Evolutionary conservation across 495 filamentous ascomycete genomes (phyloP).

Genomic region (Penicillium argentinense): DNA sequence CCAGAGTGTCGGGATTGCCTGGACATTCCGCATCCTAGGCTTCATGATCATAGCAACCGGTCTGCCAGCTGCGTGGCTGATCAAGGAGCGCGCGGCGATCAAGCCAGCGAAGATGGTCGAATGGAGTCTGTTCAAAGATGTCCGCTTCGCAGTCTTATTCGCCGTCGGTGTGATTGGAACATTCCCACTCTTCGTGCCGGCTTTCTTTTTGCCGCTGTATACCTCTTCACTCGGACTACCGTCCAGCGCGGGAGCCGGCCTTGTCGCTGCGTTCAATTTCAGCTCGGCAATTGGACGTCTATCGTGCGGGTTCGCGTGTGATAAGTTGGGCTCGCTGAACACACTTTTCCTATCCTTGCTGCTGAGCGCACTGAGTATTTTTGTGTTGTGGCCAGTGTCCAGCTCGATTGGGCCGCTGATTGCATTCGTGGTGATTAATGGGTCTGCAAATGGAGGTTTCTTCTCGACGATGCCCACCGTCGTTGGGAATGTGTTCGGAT

Average conservation of each 20-base stretch:
- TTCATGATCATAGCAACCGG: constrained; percentile 48
- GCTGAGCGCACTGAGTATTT: constrained; percentile 53
- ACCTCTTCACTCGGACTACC: constrained; percentile 45
- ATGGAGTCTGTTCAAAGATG: constrained; percentile 50
- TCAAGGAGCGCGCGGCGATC: constrained; percentile 54
- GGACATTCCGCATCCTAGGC: constrained; percentile 56
- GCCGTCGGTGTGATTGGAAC: constrained; percentile 56
- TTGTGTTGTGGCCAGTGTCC: constrained; percentile 58
- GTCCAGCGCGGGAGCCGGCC: constrained; percentile 48
- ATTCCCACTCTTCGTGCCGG: constrained; percentile 60
- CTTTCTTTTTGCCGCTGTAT: constrained; percentile 58
- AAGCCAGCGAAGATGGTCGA: constrained; percentile 48
- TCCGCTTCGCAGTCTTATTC: constrained; percentile 53
- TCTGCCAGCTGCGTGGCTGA: constrained; percentile 55
- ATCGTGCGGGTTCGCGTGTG: constrained; percentile 48
- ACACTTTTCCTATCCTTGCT: constrained; percentile 46
- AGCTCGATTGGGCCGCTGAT: constrained; percentile 50
- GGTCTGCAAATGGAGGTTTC: constrained; percentile 56
- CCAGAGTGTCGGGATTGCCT: constrained; percentile 45
- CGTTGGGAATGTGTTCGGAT: constrained; percentile 57
- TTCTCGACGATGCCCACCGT: constrained; percentile 63
- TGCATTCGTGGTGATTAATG: constrained; percentile 55
- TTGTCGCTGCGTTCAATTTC: constrained; percentile 58
- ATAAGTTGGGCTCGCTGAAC: constrained; percentile 53
- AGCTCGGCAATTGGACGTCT: constrained; percentile 54